Conservation (phyloP, 2,329 filamentous ascomycete species). For the Sporothrix brasiliensis region DNA sequence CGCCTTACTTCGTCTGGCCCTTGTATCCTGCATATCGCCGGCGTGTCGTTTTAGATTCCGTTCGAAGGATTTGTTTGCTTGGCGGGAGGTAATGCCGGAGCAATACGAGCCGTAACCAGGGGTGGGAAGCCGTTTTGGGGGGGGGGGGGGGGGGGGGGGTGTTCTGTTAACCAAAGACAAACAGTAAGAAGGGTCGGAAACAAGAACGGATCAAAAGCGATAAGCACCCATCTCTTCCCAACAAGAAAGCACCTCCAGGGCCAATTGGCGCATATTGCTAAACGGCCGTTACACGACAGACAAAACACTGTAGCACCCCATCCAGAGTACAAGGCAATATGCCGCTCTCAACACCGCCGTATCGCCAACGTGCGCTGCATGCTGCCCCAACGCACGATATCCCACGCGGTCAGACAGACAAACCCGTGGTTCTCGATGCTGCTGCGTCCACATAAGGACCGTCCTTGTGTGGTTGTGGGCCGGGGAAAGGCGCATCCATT, state of each 20-base stretch:
- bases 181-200: background rate
- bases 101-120: constrained; percentile 4
- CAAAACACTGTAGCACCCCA: constrained; percentile 6
- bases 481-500: constrained; percentile 6
- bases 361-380: constrained; percentile 20
- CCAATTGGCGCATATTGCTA: constrained; percentile 15
- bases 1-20: background rate
- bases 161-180: background rate
- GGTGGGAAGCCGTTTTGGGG: background rate
- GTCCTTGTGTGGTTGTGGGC: constrained; percentile 17
- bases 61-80: background rate
- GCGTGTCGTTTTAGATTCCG: background rate
- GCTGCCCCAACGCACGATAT: constrained; percentile 25
- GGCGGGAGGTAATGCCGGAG: constrained; percentile 25
- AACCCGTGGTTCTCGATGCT: constrained; percentile 18
- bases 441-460: background rate
- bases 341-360: constrained; percentile 17
- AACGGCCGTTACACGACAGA: constrained; percentile 17
- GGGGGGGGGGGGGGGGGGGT: too few species aligned
- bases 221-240: background rate
- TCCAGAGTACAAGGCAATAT: background rate
- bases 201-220: background rate
- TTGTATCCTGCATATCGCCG: constrained; percentile 13
- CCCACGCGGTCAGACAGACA: constrained; percentile 20
- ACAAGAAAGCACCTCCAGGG: background rate